Evolutionary conservation across 2,329 filamentous ascomycete genomes (phyloP).

Genomic region (Pseudogymnoascus sp.): DNA sequence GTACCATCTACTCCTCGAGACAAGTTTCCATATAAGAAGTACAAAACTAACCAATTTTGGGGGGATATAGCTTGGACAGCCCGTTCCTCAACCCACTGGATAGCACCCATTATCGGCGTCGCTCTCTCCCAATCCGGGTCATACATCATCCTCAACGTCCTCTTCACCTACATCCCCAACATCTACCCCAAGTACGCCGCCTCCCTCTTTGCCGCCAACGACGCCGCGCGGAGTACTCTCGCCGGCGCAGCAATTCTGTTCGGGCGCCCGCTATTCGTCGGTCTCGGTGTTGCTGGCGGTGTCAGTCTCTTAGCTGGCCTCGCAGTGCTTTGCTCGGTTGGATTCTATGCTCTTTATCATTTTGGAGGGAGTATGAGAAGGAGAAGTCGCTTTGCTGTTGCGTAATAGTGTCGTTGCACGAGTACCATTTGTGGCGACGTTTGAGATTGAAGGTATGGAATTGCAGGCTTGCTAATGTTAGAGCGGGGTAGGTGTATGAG

Average conservation of each 20-base stretch:
- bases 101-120: constrained; percentile 49
- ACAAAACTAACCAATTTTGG: neutral
- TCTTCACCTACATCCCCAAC: constrained; percentile 52
- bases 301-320: constrained; percentile 34
- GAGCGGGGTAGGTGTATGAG: too few species aligned
- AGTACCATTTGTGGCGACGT: neutral
- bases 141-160: constrained; percentile 50
- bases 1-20: constrained; percentile 25
- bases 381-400: constrained; percentile 16
- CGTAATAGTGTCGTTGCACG: constrained; percentile 11
- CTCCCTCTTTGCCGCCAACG: constrained; percentile 41
- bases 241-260: constrained; percentile 42
- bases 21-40: neutral
- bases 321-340: constrained; percentile 35
- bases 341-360: constrained; percentile 37
- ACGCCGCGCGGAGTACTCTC: constrained; percentile 32
- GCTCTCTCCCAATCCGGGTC: constrained; percentile 45
- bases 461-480: too few species aligned
- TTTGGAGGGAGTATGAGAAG: constrained; percentile 15
- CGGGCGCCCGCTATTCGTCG: constrained; percentile 37
- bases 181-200: constrained; percentile 52
- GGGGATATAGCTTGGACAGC: constrained; percentile 40
- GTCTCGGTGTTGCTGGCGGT: constrained; percentile 36
- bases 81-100: constrained; percentile 44
- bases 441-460: too few species aligned